Evolutionary conservation across 805 yeast genomes (phyloP).

Genomic region (Lachancea fermentati): DNA sequence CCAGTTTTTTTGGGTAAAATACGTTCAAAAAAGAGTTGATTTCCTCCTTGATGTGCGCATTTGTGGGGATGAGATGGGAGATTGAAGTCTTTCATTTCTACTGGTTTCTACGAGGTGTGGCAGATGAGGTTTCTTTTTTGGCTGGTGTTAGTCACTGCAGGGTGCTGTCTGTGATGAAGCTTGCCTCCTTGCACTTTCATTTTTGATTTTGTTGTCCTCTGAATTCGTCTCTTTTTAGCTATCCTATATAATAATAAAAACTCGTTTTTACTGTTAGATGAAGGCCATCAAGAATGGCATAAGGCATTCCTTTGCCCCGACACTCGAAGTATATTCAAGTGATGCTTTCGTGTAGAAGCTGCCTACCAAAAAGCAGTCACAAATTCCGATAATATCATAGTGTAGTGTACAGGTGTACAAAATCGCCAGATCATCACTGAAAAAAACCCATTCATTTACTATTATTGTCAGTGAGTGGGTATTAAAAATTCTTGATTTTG

Average conservation of each 20-base stretch:
- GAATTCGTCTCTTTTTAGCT: not conserved
- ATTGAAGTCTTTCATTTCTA: conserved; percentile 9
- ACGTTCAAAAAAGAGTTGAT: not conserved
- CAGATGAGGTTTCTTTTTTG: conserved; percentile 6
- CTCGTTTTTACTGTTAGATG: not conserved
- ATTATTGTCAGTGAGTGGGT: not conserved
- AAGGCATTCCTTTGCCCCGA: too few relatives aligned
- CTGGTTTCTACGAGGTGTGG: conserved; percentile 3
- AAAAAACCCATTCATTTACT: not conserved
- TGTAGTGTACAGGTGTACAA: not conserved
- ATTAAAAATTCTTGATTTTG: too few relatives aligned
- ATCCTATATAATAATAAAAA: not conserved
- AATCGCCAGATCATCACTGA: not conserved
- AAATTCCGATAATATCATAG: not conserved
- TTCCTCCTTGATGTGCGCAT: conserved; percentile 2
- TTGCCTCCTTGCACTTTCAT: not conserved
- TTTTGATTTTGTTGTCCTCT: not conserved
- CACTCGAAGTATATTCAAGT: too few relatives aligned
- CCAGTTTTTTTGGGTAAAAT: conserved; percentile 6
- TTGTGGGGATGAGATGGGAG: conserved; percentile 6
- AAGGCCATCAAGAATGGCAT: too few relatives aligned
- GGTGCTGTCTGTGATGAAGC: not conserved
- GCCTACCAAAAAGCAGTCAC: not conserved
- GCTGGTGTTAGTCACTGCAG: conserved; percentile 8
- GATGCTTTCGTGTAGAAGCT: not conserved